A percentile compares a stretch with the other conserved stretches of the same genome.
Conservation (phyloP, 2,329 filamentous ascomycete species). For the Ustilaginoidea virens region DNA sequence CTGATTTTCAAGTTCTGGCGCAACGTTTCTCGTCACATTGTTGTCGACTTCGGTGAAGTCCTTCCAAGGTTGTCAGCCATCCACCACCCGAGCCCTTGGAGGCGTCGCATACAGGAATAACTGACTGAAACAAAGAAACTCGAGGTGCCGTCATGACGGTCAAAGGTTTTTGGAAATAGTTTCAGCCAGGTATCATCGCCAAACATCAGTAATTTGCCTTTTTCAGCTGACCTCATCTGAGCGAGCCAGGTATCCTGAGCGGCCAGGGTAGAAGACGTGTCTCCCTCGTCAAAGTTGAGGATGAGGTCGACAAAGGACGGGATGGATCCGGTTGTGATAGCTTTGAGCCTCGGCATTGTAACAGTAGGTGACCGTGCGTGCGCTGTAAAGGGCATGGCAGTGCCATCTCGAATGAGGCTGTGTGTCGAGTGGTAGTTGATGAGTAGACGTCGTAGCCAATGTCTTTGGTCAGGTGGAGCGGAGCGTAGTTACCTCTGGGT, state of each 20-base stretch:
- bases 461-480: no score
- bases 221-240: slow-evolving; percentile 62
- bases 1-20: slow-evolving; percentile 53
- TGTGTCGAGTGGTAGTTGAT: no score
- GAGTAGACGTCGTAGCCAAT: background rate
- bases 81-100: no score
- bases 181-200: slow-evolving; percentile 98
- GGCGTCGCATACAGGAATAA: slow-evolving; percentile 14
- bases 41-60: slow-evolving; percentile 97
- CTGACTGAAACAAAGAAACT: slow-evolving; percentile 95
- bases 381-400: slow-evolving; percentile 83
- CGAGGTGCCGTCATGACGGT: slow-evolving; percentile 77
- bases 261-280: slow-evolving; percentile 75
- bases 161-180: slow-evolving; percentile 80
- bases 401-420: slow-evolving; percentile 70
- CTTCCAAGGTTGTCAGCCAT: slow-evolving; percentile 28
- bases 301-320: slow-evolving; percentile 96
- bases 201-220: slow-evolving; percentile 78
- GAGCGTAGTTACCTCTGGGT: slow-evolving; percentile 61
- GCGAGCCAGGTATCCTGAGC: slow-evolving; percentile 92
- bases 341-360: slow-evolving; percentile 95
- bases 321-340: slow-evolving; percentile 94
- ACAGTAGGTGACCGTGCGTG: slow-evolving; percentile 94
- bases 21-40: slow-evolving; percentile 87
- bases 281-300: slow-evolving; percentile 87